Percentiles rank a stretch among this genome's conserved stretches.
phyloP scores from a whole-genome alignment of 78 protist species.

The Tieghemostelium lacteum region DNA sequence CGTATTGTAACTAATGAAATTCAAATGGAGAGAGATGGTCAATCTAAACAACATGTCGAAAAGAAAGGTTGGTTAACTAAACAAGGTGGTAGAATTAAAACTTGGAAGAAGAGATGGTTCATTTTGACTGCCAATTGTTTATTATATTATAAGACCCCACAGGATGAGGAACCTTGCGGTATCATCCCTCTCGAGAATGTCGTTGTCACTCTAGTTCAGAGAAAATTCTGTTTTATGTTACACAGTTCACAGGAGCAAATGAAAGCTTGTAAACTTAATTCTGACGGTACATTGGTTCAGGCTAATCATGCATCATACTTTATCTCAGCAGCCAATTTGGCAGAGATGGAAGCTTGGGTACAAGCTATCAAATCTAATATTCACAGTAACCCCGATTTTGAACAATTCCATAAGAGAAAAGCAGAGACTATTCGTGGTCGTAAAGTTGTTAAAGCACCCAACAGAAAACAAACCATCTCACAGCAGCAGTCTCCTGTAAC shows the following conservation, averaged over 20 bases:
- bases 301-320: constrained; percentile 82
- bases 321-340: constrained; percentile 69
- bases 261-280: constrained; percentile 79
- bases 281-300: constrained; percentile 77
- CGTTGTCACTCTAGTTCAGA: constrained; percentile 43
- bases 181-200: constrained; percentile 81
- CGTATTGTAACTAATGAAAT: constrained; percentile 82
- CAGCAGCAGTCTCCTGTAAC: not conserved
- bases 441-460: not conserved
- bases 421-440: constrained; percentile 76
- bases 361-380: constrained; percentile 58
- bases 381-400: constrained; percentile 75
- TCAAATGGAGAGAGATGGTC: constrained; percentile 82
- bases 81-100: constrained; percentile 85
- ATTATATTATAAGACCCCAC: constrained; percentile 80
- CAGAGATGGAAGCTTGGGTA: constrained; percentile 78
- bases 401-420: constrained; percentile 42
- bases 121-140: constrained; percentile 75
- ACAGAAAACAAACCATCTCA: not conserved
- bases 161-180: constrained; percentile 83
- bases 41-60: constrained; percentile 65
- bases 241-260: constrained; percentile 63
- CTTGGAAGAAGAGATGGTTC: constrained; percentile 89
- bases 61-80: constrained; percentile 87
- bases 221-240: constrained; percentile 68